These are phyloP conservation scores for Peniophora sp. DNA, from an alignment of 1,284 basidiomycete genomes.

Conservation along the genomic window DNA sequence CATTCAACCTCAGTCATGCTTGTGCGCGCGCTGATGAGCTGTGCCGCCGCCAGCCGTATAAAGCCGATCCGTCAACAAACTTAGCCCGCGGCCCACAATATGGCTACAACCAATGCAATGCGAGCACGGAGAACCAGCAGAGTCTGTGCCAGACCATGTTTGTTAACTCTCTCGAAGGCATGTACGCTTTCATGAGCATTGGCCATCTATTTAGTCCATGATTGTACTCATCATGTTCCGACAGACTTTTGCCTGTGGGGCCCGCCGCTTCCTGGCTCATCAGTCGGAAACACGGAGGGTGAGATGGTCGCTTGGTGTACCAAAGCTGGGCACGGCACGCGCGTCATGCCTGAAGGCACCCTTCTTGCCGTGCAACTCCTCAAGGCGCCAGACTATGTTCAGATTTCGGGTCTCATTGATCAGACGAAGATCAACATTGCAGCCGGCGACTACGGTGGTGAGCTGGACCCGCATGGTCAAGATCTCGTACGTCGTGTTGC, in stretches of 20 bases:
- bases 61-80: conserved; percentile 38
- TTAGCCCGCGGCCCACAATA: conserved; percentile 46
- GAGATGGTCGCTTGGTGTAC: conserved; percentile 73
- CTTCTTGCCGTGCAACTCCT: conserved; percentile 62
- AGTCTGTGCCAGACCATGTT: conserved; percentile 62
- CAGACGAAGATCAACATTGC: conserved; percentile 50
- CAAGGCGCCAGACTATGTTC: conserved; percentile 57
- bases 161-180: conserved; percentile 46
- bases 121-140: conserved; percentile 51
- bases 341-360: conserved; percentile 54
- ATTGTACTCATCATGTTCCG: not conserved
- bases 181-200: conserved; percentile 6
- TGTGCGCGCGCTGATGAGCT: not conserved
- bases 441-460: conserved; percentile 56
- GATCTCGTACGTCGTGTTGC: conserved; percentile 37
- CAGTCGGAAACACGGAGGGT: conserved; percentile 61
- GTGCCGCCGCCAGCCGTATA: conserved; percentile 36
- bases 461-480: conserved; percentile 57
- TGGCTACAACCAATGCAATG: conserved; percentile 68
- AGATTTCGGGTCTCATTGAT: conserved; percentile 56
- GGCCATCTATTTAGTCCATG: too few relatives aligned
- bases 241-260: conserved; percentile 61
- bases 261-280: conserved; percentile 34
- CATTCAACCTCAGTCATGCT: not conserved
- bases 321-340: conserved; percentile 55